Conservation (phyloP, 2,329 filamentous ascomycete species). For the Proliferodiscus dingleyae region DNA sequence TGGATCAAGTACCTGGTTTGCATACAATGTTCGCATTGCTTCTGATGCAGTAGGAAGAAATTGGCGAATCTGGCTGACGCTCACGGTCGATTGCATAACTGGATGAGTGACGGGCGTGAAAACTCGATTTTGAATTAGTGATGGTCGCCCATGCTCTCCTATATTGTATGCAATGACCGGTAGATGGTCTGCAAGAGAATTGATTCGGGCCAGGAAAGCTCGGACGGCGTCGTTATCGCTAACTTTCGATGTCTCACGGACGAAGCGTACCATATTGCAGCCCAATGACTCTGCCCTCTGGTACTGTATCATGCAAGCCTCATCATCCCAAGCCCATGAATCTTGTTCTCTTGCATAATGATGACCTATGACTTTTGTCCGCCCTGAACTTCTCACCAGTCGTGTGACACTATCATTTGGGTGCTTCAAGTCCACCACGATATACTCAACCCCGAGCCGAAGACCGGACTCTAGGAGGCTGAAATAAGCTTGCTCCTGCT, state of each 20-base stretch:
- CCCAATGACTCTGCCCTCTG: slow-evolving; percentile 45
- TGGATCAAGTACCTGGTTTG: slow-evolving; percentile 61
- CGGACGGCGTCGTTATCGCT: slow-evolving; percentile 44
- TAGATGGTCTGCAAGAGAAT: slow-evolving; percentile 23
- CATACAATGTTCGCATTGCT: slow-evolving; percentile 60
- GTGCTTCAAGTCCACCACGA: slow-evolving; percentile 57
- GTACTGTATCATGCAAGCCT: slow-evolving; percentile 44
- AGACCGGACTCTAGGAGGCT: slow-evolving; percentile 58
- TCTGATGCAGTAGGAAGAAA: slow-evolving; percentile 50
- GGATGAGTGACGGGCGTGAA: slow-evolving; percentile 51
- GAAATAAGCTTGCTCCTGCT: slow-evolving; percentile 41
- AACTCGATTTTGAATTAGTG: slow-evolving; percentile 51
- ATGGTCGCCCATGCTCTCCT: slow-evolving; percentile 48
- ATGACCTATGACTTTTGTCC: slow-evolving; percentile 50
- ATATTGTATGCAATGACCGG: slow-evolving; percentile 50
- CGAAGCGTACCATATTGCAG: slow-evolving; percentile 53
- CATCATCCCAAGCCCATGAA: slow-evolving; percentile 42
- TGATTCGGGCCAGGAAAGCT: slow-evolving; percentile 24
- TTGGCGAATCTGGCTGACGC: slow-evolving; percentile 26
- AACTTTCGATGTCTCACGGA: slow-evolving; percentile 43
- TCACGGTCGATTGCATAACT: slow-evolving; percentile 52
- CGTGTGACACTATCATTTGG: slow-evolving; percentile 40
- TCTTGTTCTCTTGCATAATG: slow-evolving; percentile 35
- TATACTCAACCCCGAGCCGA: slow-evolving; percentile 60
- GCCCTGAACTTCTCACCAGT: slow-evolving; percentile 43